A percentile compares a stretch with the other conserved stretches of the same genome.
These are phyloP conservation scores for Stephanodiscus minutulus DNA, from an alignment of 108 stramenopile genomes.

Conservation along the genomic window DNA sequence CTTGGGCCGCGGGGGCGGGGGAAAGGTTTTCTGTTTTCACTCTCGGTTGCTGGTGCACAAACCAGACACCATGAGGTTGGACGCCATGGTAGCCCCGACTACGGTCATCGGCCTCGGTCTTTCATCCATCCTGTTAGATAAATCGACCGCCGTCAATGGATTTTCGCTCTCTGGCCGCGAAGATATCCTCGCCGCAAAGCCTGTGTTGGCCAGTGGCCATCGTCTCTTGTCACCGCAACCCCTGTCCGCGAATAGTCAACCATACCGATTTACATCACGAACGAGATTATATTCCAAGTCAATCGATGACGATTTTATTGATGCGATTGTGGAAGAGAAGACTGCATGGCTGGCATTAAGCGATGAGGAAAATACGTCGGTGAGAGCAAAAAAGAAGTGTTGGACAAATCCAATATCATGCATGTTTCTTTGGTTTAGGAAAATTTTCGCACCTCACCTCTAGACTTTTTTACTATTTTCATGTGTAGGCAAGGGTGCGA, in stretches of 20 bases:
- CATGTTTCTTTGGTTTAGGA: neutral
- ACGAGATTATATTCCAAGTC: neutral
- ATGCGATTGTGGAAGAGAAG: conserved; percentile 45
- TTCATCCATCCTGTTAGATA: neutral
- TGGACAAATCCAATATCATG: neutral
- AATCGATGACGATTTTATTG: conserved; percentile 28
- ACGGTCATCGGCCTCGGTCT: conserved; percentile 8
- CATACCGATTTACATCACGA: neutral
- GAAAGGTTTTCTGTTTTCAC: too few species aligned
- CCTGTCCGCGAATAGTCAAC: neutral
- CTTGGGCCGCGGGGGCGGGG: too few species aligned
- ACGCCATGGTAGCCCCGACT: neutral
- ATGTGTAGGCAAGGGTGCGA: conserved; percentile 12
- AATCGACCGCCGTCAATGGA: neutral
- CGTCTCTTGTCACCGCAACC: neutral
- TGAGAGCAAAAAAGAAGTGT: conserved; percentile 4
- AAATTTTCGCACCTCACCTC: neutral
- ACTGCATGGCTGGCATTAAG: conserved; percentile 23
- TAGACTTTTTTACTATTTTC: neutral
- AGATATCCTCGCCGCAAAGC: neutral
- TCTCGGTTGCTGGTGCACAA: neutral
- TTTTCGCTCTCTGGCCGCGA: conserved; percentile 3
- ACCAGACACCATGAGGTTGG: conserved; percentile 8
- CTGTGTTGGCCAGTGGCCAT: neutral
- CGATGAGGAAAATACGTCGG: conserved; percentile 33